phyloP scores from a whole-genome alignment of 306 rosid genomes.

The Cicer chorassanicum region DNA sequence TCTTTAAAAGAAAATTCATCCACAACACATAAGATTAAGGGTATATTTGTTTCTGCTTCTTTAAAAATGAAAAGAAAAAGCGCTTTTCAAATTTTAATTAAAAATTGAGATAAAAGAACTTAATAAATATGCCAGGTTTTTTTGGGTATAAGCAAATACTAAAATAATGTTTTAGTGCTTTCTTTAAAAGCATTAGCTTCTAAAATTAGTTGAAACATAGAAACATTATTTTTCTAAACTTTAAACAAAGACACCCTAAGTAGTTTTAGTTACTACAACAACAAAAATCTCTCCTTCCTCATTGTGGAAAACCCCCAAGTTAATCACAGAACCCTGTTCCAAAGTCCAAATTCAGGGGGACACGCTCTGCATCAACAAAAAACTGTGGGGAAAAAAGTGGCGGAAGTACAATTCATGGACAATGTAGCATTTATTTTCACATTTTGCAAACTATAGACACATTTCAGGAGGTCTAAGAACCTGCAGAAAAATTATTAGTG shows the following conservation, averaged over 20 bases:
- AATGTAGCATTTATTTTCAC: not conserved
- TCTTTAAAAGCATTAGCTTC: not conserved
- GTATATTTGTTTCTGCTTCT: not conserved
- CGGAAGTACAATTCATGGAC: not conserved
- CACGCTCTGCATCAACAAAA: not conserved
- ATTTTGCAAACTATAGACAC: not conserved
- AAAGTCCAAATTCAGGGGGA: not conserved
- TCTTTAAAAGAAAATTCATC: not conserved
- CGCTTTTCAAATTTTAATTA: not conserved
- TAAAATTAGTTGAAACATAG: not conserved
- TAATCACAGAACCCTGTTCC: not conserved
- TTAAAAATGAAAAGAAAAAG: not conserved
- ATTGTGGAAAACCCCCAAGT: not conserved
- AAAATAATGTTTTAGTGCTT: not conserved
- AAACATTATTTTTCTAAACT: not conserved
- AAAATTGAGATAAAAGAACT: not conserved
- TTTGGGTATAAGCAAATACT: not conserved
- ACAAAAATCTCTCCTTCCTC: not conserved
- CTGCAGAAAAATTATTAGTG: not conserved
- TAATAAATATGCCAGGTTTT: not conserved
- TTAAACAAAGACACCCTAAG: not conserved
- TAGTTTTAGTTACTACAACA: not conserved
- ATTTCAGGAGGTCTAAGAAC: conserved; percentile 1
- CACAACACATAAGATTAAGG: not conserved
- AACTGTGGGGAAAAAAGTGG: not conserved